These are phyloP conservation scores for Cordyceps tenuipes DNA, from an alignment of 2,329 filamentous ascomycete genomes.

Conservation along the genomic window DNA sequence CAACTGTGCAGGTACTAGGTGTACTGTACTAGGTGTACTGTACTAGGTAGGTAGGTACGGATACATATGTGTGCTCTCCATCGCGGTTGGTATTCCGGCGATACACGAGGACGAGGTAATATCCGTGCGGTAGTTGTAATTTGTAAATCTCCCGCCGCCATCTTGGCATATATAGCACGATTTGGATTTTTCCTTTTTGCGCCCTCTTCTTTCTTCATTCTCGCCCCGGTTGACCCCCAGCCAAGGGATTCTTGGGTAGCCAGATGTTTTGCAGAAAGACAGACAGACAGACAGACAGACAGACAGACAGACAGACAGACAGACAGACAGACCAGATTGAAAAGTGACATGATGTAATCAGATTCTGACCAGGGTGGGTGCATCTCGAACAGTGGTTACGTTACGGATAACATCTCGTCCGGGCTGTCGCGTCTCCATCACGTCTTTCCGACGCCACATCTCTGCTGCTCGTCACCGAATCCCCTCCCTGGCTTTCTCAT, in stretches of 20 bases:
- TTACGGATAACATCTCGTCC: not conserved
- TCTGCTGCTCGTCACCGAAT: not conserved
- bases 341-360: not conserved
- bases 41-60: no score
- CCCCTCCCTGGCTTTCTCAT: not conserved
- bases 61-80: not conserved
- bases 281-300: not conserved
- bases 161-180: not conserved
- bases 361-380: not conserved
- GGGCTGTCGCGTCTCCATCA: no score
- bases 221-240: not conserved
- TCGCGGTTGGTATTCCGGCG: not conserved
- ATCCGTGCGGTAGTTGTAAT: not conserved
- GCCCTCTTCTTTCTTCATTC: not conserved
- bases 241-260: not conserved
- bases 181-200: not conserved
- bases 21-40: no score
- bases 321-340: not conserved
- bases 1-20: no score
- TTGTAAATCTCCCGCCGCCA: not conserved
- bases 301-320: not conserved
- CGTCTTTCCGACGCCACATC: no score
- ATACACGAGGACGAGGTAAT: not conserved
- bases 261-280: not conserved
- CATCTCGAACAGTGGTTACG: no score